Base-by-base conservation (phyloP, 2,329 filamentous ascomycete species). In the Calonectria hongkongensis region DNA sequence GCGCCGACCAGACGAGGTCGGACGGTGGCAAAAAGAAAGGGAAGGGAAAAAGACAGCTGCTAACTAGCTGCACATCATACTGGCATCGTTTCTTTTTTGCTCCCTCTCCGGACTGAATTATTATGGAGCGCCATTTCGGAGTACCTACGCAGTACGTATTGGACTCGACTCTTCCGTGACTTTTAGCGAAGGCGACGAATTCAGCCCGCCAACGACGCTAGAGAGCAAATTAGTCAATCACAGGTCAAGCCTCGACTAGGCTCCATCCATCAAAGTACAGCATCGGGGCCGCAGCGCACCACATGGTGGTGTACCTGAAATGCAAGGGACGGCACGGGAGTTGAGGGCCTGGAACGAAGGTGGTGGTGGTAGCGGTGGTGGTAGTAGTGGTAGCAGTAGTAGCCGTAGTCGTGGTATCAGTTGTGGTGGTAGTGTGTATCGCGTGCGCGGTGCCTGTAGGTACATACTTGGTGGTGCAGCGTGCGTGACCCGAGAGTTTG, bases 201-300 rank as follows among this genome's bases (percentile, higher is more conserved):
- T 68, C 54, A 68, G 66, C 66, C 66, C 66, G 66, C 66, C 58
- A 56, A 47, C 66, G 45, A 63, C 66, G 66, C 66, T 68, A 68
- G 56, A 50, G 30, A 47, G 47, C 25, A 68, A 68, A 68, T 68
- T 68, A 68, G 56, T 60, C 66, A 51, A 56, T 67, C 64, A 45
- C 43, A 68, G 41, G 58, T 45, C 58, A 45, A 63, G 66, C 48
- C 54, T 63, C 43, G 56, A 68, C 66, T 68, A 68, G 66, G 39
- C 66, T 68, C 43, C 56, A 45, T 63, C 45, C 66, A 68, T 62
- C 54, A 33, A 58, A 33, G 54, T 51, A 58, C 54, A 27, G 33
- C 41, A 45, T 63, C 58, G 58, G 39, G 58, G 36, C 39, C 25
- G 58, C 41, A 28, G 8, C 18, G 27, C 41, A 63, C 58, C 41